Evolutionary conservation across 192 early-diverging fungal genomes (phyloP), one percentile per base, ranked within the genome.

Genomic region (Coemansia pectinata): DNA sequence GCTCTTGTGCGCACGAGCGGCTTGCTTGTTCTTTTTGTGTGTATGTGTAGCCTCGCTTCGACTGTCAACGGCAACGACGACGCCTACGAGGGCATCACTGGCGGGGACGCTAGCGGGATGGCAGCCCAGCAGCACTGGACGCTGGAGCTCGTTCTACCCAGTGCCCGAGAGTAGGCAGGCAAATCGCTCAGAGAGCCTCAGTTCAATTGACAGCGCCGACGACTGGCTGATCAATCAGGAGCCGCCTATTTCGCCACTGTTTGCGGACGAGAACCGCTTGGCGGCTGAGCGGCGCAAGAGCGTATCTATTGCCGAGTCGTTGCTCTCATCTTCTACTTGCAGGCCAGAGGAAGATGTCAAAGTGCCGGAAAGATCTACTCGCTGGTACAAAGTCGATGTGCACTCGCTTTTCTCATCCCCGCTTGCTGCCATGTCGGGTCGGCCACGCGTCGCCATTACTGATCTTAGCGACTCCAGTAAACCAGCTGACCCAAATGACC

Each of bases 161-260:
- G 23, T 17, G 50, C 66, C 66, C 8, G 31, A 34, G 19, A 61
- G 52, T 31, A 29, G 33, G 27, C 40, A 48, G 33, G 17, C 31
- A 39, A 45, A 15, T 38, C 63, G 45, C 44, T 57, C 27, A 62
- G 73, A 29, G 48, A 71, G 64, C 58, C 38, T 59, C 17, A 63
- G 63, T 5, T 60, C 33, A 10, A 29, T 23, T 7, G 45, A 19
- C 31, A 47, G 39, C 31, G 39, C 59, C 29, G 50, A 66, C 17
- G 78, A 81, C 40, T 81, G 78, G 78, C 70, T 81, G 58, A 53
- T 62, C 11, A 68, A 71, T 60, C 78, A 81, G 63, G 66, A 75
- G 60, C 78, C 78, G 25, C 78, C 78, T 21, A 47, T 69, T 41
- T 81, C 78, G 55, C 78, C 78, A 33, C 59, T 81, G 4, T 81